Evolutionary conservation across 768 basidiomycete species (phyloP).

Genomic region (Albatrellus ellisii): DNA sequence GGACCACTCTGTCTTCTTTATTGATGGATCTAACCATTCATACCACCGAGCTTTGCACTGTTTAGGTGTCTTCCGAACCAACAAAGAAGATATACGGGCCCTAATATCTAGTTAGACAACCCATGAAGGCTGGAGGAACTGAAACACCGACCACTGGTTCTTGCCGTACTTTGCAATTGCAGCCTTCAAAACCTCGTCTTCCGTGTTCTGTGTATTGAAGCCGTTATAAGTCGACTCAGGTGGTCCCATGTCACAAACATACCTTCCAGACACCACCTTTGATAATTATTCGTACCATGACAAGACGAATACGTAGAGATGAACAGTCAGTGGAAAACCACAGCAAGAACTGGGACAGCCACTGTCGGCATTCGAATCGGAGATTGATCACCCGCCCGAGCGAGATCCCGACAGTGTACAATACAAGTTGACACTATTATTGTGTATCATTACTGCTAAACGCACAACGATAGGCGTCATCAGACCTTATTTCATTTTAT

Average conservation of each 20-base stretch:
- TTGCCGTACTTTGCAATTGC: conserved; percentile 97
- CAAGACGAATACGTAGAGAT: too few relatives aligned
- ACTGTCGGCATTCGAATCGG: too few relatives aligned
- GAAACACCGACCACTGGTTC: conserved; percentile 65
- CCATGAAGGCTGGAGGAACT: neutral
- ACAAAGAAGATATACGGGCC: conserved; percentile 95
- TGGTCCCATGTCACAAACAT: conserved; percentile 7
- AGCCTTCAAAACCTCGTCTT: conserved; percentile 98
- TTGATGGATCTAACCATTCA: conserved; percentile 98
- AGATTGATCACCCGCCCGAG: too few relatives aligned
- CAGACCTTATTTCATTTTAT: too few relatives aligned
- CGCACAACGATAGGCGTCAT: too few relatives aligned
- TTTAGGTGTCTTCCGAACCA: conserved; percentile 97
- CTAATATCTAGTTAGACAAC: conserved; percentile 23
- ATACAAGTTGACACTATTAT: too few relatives aligned
- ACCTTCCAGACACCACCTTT: conserved; percentile 92
- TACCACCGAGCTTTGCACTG: conserved; percentile 99
- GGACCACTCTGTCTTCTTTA: conserved; percentile 99
- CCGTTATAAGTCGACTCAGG: neutral
- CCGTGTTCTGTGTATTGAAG: conserved; percentile 54
- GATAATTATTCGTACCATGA: conserved; percentile 83
- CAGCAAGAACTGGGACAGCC: too few relatives aligned
- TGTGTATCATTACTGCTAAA: too few relatives aligned
- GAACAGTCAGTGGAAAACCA: too few relatives aligned
- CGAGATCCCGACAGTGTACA: too few relatives aligned